Base-by-base conservation (phyloP, 2,329 filamentous ascomycete genomes). In the Grosmannia serpens region DNA sequence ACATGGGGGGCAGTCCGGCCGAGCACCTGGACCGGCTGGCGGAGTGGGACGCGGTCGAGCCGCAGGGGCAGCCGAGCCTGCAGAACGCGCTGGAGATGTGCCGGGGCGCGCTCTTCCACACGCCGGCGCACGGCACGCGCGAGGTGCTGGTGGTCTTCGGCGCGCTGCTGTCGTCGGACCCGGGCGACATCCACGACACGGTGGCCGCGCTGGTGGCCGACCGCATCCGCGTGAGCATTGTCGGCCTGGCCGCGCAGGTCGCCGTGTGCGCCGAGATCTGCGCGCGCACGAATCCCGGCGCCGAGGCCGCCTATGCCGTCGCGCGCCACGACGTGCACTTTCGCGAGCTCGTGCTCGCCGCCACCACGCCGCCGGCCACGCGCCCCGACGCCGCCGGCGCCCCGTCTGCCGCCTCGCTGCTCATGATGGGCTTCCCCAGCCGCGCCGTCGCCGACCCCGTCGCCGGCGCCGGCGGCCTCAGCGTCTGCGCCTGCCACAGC, bases 371-470 rank as follows among this genome's bases (percentile, higher is more conserved):
- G 1, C 94, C 92, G 0, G 86, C 91, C 22, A 89, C 91, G 11
- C 41, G 41, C 2, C 41, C 41, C 1, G 20, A 44, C 41, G 24
- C 41, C n/a, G 17, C 24, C 5, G 29, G 29, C 7, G 2, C 9
- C 9, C 20, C 56, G 35, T 0, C 38, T 13, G 50, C 54, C 51
- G 47, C 83, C 1, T 84, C 81, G 58, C 76, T 99, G 47, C 81
- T 99, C 29, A 95, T 95, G 88, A 99, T 99, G 92, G 94, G 94
- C 5, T 99, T 99, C 67, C 94, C 94, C 0, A 95, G 89, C 7
- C 83, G 91, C 44, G 88, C 87, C 2, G 83, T 94, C 17, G 88
- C 89, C 57, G 78, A 84, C 2, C 77, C 77, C 49, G 74, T 79
- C 54, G 53, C 61, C 22, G 88, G 89, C 57, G 78, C 83, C 2